Base-by-base conservation (phyloP, 2,329 filamentous ascomycete species). In the Phymatotrichopsis omnivora region DNA sequence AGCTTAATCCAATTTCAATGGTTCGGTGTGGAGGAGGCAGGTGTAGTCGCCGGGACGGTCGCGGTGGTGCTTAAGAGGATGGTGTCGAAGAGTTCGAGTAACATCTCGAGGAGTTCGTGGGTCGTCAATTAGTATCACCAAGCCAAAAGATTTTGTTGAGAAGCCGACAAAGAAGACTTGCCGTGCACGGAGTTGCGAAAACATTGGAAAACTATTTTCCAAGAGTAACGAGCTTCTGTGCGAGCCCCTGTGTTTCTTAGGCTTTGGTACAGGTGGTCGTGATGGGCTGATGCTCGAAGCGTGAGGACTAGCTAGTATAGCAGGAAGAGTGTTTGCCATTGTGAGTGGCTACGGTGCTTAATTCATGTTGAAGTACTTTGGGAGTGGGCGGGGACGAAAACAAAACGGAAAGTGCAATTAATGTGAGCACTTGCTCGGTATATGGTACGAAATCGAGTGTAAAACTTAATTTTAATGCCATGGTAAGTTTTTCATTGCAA, bases 201-300 rank as follows among this genome's bases (percentile, higher is more conserved):
- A 85, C 83, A 60, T 86, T 80, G 30, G 89, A 93, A 64, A 95
- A 85, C 68, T 80, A 82, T 74, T 96, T 98, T 16, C 84, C 89
- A 58, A 94, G 65, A 4, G 87, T 95, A 60, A 98, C 87, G 56
- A 96, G 71, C 70, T 93, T 93, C 63, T 98, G 91, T 6, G 87
- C 91, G 57, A 96, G 65, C 32, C 84, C 75, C 68, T 98, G 91
- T 16, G 91, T 83, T 69, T 98, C 91, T 68, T 96, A 98, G 36
- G 91, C 91, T 68, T 96, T 96, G 63, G 82, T 80, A 74, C 83
- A 95, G 67, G 91, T 94, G 38, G 91, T 98, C 54, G 81, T 79
- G 68, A 98, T 93, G 53, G 85, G 79, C 70, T 98, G 91, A 66
- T 93, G 78, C 65, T 84, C 75, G 68, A 98, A 82, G 56, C 98